Evolutionary conservation across 192 early-diverging fungal genomes (phyloP).

Genomic region (Podila verticillata): DNA sequence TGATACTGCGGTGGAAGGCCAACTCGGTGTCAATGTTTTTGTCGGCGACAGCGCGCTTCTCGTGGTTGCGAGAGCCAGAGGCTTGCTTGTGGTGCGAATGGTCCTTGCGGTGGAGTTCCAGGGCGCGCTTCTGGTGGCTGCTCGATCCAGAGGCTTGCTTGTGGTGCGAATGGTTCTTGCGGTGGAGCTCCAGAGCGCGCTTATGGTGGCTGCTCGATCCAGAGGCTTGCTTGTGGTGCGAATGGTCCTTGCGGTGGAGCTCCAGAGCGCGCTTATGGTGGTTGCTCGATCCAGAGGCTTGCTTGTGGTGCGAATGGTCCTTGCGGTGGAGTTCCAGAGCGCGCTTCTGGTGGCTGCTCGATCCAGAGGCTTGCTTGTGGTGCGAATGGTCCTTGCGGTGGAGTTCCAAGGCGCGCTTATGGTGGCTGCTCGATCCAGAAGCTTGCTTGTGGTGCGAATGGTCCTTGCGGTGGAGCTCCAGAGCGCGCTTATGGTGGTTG

Average conservation of each 20-base stretch:
- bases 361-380: background rate
- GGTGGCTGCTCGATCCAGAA: background rate
- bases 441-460: background rate
- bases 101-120: slow-evolving; percentile 23
- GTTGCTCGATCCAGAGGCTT: background rate
- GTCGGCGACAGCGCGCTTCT: slow-evolving; percentile 1
- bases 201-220: slow-evolving; percentile 6
- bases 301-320: background rate
- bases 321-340: background rate
- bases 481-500: background rate
- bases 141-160: background rate
- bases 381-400: background rate
- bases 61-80: background rate
- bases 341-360: background rate
- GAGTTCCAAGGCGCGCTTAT: background rate
- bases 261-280: background rate
- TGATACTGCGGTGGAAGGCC: slow-evolving; percentile 34
- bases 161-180: background rate
- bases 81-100: background rate
- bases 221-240: background rate
- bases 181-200: slow-evolving; percentile 1
- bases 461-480: slow-evolving; percentile 1
- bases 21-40: slow-evolving; percentile 12
- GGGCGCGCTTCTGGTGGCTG: slow-evolving; percentile 7
- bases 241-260: background rate